Conservation (phyloP, 345 rosid species). For the Populus davidiana region DNA sequence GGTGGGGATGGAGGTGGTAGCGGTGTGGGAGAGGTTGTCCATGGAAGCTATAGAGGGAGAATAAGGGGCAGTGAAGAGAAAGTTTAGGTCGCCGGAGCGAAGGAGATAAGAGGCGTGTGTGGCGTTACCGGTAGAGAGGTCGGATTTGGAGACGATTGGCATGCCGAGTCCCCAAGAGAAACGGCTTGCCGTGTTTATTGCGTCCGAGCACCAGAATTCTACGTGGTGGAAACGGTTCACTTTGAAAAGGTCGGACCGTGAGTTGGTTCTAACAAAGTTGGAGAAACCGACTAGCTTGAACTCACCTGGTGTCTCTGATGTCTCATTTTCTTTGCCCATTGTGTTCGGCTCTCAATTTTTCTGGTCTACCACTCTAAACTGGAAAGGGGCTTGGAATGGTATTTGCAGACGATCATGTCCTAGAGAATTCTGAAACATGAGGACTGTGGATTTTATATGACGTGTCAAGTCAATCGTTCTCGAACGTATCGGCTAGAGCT, state of each 20-base stretch:
- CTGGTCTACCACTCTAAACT: too few species aligned
- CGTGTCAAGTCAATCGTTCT: not conserved
- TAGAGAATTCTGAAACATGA: not conserved
- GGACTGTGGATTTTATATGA: not conserved
- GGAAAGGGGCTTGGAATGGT: not conserved
- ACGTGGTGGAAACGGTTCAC: slow-evolving; percentile 80
- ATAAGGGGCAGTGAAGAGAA: slow-evolving; percentile 82
- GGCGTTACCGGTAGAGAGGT: slow-evolving; percentile 83
- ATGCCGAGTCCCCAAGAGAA: slow-evolving; percentile 95
- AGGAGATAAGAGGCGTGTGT: slow-evolving; percentile 80
- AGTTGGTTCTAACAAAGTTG: slow-evolving; percentile 64
- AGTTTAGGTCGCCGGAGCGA: slow-evolving; percentile 75
- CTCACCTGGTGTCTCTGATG: not conserved
- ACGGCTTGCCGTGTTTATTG: slow-evolving; percentile 74
- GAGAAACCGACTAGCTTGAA: slow-evolving; percentile 68
- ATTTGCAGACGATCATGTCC: too few species aligned
- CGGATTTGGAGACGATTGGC: slow-evolving; percentile 77
- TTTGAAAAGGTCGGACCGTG: slow-evolving; percentile 65
- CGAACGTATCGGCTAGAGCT: not conserved
- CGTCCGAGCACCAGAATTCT: slow-evolving; percentile 90
- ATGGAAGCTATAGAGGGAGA: slow-evolving; percentile 66
- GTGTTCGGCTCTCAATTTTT: not conserved
- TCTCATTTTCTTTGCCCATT: slow-evolving; percentile 27
- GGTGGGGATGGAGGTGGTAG: slow-evolving; percentile 59
- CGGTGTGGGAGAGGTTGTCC: slow-evolving; percentile 12